phyloP scores from a whole-genome alignment of 257 asterid genomes.

The Striga asiatica region DNA sequence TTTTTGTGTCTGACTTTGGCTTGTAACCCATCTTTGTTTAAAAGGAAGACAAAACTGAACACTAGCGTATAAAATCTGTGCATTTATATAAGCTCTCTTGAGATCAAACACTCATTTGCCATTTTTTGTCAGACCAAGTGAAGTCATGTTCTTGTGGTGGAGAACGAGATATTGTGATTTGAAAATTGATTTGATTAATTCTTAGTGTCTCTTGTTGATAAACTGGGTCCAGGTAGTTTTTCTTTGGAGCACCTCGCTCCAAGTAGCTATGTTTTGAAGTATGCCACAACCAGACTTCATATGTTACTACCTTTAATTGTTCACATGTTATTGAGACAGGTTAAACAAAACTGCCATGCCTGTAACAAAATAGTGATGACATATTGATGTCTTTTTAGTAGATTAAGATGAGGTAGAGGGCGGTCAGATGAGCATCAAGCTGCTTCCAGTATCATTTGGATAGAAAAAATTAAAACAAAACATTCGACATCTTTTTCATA shows the following conservation, averaged over 20 bases:
- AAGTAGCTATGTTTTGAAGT: conserved; percentile 1
- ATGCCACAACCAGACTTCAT: not conserved
- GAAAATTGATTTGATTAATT: not conserved
- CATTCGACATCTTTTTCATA: not conserved
- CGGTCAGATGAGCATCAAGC: not conserved
- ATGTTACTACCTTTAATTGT: too few species aligned
- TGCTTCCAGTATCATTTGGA: not conserved
- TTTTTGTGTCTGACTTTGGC: too few species aligned
- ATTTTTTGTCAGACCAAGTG: not conserved
- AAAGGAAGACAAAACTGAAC: not conserved
- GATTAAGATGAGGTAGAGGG: not conserved
- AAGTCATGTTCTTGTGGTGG: too few species aligned
- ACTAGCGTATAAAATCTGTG: not conserved
- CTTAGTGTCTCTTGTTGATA: not conserved
- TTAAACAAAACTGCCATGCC: not conserved
- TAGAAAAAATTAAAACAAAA: too few species aligned
- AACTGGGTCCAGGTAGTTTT: not conserved
- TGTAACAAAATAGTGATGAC: not conserved
- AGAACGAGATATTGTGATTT: too few species aligned
- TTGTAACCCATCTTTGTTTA: too few species aligned
- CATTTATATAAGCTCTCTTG: too few species aligned
- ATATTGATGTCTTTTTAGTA: not conserved
- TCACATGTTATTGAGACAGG: not conserved
- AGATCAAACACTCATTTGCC: not conserved
- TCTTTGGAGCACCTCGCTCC: not conserved